phyloP scores from a whole-genome alignment of 495 filamentous ascomycete genomes.

The Daldinia caldariorum region DNA sequence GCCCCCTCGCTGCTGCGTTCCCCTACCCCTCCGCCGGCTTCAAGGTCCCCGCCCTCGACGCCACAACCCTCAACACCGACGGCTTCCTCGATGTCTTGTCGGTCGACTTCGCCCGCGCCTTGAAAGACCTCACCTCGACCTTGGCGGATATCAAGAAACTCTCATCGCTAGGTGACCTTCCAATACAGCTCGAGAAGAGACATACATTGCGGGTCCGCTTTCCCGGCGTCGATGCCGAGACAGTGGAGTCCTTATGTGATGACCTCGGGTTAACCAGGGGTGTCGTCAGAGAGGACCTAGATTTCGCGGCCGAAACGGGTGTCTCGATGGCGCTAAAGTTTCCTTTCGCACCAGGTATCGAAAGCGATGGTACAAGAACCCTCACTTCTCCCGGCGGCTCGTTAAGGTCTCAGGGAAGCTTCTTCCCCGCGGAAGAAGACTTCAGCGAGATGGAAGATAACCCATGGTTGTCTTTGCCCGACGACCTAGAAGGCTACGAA shows the following conservation, averaged over 20 bases:
- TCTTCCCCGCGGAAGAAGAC: slow-evolving; percentile 54
- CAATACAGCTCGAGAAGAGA: slow-evolving; percentile 72
- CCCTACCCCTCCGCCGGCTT: slow-evolving; percentile 48
- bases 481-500: slow-evolving; percentile 60
- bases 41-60: slow-evolving; percentile 49
- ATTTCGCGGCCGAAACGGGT: slow-evolving; percentile 70
- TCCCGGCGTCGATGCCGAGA: slow-evolving; percentile 85
- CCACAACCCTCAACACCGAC: slow-evolving; percentile 73
- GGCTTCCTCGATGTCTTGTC: slow-evolving; percentile 86
- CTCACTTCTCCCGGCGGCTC: slow-evolving; percentile 64
- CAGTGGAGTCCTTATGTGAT: slow-evolving; percentile 83
- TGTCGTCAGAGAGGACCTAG: slow-evolving; percentile 78
- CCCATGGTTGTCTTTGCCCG: slow-evolving; percentile 57
- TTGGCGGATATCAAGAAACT: slow-evolving; percentile 84
- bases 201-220: slow-evolving; percentile 79
- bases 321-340: slow-evolving; percentile 80
- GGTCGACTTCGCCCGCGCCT: slow-evolving; percentile 85
- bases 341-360: slow-evolving; percentile 77
- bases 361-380: slow-evolving; percentile 42
- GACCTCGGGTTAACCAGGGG: slow-evolving; percentile 86
- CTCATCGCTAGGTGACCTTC: slow-evolving; percentile 80
- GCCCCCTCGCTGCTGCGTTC: slow-evolving; percentile 62
- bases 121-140: slow-evolving; percentile 82
- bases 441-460: slow-evolving; percentile 53
- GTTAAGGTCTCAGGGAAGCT: slow-evolving; percentile 52